Evolutionary conservation across 2,329 filamentous ascomycete species (phyloP).

Genomic region (Ceratocystis alfenasii): DNA sequence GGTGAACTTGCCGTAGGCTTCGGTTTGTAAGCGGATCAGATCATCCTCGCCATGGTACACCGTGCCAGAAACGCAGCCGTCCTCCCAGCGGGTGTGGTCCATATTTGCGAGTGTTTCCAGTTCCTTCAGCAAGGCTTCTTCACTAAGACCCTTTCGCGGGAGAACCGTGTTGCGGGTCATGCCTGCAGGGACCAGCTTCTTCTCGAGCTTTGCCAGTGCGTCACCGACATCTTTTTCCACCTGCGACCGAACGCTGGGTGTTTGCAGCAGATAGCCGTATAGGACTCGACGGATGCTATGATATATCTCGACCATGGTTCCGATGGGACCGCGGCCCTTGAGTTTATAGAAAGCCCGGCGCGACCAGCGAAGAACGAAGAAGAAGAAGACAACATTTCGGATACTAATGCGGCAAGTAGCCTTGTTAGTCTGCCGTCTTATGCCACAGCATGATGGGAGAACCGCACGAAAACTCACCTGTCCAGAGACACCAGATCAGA

Average conservation of each 20-base stretch:
- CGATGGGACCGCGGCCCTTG: constrained; percentile 76
- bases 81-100: constrained; percentile 95
- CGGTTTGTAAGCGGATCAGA: constrained; percentile 71
- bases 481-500: constrained; percentile 19
- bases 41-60: constrained; percentile 90
- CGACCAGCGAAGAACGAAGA: constrained; percentile 75
- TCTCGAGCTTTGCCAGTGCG: constrained; percentile 66
- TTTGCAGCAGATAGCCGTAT: constrained; percentile 75
- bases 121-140: constrained; percentile 68
- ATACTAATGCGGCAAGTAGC: constrained; percentile 39
- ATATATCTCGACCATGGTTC: constrained; percentile 65
- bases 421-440: neutral
- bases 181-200: constrained; percentile 66
- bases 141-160: constrained; percentile 71
- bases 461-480: constrained; percentile 13
- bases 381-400: constrained; percentile 76
- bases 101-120: constrained; percentile 66
- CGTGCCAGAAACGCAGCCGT: constrained; percentile 84
- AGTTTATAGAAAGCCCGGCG: constrained; percentile 73
- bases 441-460: neutral
- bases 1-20: constrained; percentile 88
- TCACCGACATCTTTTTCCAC: constrained; percentile 76
- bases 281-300: constrained; percentile 55
- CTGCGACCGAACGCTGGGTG: constrained; percentile 74
- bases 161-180: constrained; percentile 62